A percentile compares a stretch with the other conserved stretches of the same genome.
Evolutionary conservation across 1,284 basidiomycete genomes (phyloP).

Genomic region (Lentinula novae-zelandiae): DNA sequence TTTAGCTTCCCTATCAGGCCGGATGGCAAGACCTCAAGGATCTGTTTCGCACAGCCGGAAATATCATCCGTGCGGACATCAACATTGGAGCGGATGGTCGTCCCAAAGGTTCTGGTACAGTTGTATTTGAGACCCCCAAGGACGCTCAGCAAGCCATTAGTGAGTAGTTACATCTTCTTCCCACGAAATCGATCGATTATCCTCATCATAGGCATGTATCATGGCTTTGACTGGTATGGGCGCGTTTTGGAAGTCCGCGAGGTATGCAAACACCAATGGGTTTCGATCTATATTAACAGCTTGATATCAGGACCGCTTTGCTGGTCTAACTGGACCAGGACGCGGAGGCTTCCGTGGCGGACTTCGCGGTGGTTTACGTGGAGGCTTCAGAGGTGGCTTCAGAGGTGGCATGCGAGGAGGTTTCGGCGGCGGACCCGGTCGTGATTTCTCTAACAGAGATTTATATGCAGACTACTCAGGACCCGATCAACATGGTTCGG

Average conservation of each 20-base stretch:
- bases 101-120: conserved; percentile 92
- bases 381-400: conserved; percentile 60
- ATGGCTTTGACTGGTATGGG: conserved; percentile 93
- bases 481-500: conserved; percentile 17
- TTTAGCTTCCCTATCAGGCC: conserved; percentile 87
- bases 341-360: conserved; percentile 40
- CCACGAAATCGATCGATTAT: background rate
- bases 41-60: conserved; percentile 91
- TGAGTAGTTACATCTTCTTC: conserved; percentile 26
- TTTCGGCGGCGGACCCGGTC: conserved; percentile 27
- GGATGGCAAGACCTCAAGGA: conserved; percentile 99
- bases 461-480: conserved; percentile 27
- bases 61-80: conserved; percentile 92
- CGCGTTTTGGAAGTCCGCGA: conserved; percentile 90
- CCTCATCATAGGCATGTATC: conserved; percentile 73
- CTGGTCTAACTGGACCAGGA: conserved; percentile 63
- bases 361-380: conserved; percentile 35
- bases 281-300: conserved; percentile 4
- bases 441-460: conserved; percentile 18
- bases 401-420: conserved; percentile 48
- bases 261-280: conserved; percentile 38
- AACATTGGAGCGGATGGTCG: conserved; percentile 89
- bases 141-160: conserved; percentile 91
- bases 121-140: conserved; percentile 89
- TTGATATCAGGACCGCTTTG: conserved; percentile 77